Conservation (phyloP, 495 filamentous ascomycete genomes). For the Xylaria nigripes region DNA sequence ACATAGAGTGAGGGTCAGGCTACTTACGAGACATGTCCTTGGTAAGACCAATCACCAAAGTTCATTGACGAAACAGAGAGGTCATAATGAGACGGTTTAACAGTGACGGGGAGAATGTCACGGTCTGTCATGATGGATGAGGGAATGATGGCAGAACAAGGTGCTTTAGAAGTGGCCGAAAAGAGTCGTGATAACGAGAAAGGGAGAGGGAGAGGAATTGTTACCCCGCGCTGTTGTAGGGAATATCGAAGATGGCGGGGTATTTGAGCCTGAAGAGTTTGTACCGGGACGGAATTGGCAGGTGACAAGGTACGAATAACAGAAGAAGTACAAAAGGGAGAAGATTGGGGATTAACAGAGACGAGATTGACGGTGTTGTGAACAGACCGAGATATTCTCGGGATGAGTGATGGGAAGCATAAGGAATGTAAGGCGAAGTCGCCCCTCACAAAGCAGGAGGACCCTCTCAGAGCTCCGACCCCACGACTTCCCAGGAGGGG, state of each 20-base stretch:
- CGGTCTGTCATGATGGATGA: constrained; percentile 42
- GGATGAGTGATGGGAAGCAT: background rate
- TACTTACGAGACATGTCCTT: constrained; percentile 65
- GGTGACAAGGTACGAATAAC: constrained; percentile 14
- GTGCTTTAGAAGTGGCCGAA: constrained; percentile 18
- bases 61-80: constrained; percentile 76
- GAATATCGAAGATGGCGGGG: constrained; percentile 4
- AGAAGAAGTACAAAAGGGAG: background rate
- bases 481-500: constrained; percentile 8
- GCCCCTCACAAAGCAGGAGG: constrained; percentile 15
- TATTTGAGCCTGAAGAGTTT: background rate
- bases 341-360: background rate
- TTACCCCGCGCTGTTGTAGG: constrained; percentile 3
- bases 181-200: constrained; percentile 14
- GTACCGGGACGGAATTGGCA: constrained; percentile 19
- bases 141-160: constrained; percentile 25
- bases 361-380: background rate
- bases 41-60: constrained; percentile 67
- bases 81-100: constrained; percentile 80
- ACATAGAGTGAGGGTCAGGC: constrained; percentile 8
- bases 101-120: constrained; percentile 49
- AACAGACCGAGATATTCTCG: background rate
- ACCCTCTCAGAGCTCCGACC: no score
- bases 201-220: background rate
- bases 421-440: background rate